phyloP scores from a whole-genome alignment of 495 filamentous ascomycete species.

The Penicillium paxilli region DNA sequence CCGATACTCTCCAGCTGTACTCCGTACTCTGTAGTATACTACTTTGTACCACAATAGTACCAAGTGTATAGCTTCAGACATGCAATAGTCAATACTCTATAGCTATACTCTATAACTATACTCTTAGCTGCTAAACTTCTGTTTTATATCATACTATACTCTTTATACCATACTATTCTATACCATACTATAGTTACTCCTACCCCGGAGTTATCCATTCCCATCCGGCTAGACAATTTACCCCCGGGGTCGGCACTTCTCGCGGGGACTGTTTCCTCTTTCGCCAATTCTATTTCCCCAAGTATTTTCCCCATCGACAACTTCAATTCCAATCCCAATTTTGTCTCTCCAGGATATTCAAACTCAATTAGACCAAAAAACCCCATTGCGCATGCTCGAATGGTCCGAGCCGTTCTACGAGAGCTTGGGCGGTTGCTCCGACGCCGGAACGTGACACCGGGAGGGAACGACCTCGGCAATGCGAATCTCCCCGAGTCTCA shows the following conservation, averaged over 20 bases:
- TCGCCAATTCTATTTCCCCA: neutral
- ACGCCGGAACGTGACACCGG: constrained; percentile 20
- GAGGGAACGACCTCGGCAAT: constrained; percentile 27
- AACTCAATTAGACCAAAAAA: neutral
- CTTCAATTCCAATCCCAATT: neutral
- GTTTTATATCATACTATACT: neutral
- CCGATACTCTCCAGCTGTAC: no score
- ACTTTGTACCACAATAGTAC: no score
- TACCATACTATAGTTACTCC: neutral
- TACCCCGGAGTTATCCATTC: neutral
- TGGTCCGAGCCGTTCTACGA: neutral
- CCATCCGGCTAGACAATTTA: neutral
- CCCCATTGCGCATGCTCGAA: neutral
- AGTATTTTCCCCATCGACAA: neutral
- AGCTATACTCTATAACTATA: no score
- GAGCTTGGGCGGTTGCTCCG: constrained; percentile 16
- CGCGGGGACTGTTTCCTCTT: neutral
- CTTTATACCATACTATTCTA: neutral
- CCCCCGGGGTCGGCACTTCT: neutral
- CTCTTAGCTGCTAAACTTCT: no score
- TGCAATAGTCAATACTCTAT: no score
- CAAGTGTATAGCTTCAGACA: no score
- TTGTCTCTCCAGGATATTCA: no score
- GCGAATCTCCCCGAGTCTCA: constrained; percentile 15
- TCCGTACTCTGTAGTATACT: no score